Evolutionary conservation across 176 grass and related monocot species (phyloP).

Genomic region (Stipa capillata): DNA sequence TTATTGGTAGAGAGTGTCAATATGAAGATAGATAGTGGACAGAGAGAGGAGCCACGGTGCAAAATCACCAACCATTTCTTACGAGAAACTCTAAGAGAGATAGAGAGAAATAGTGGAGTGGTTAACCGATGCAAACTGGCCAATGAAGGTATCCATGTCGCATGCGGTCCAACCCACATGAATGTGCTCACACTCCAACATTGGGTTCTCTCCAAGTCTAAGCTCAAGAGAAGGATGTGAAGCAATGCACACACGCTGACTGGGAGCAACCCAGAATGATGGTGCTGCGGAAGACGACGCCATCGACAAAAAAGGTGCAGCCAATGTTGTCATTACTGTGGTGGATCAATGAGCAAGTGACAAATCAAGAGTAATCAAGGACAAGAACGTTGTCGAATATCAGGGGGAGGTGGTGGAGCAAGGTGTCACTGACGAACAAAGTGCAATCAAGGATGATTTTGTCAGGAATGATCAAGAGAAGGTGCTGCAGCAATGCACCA

Average conservation of each 20-base stretch:
- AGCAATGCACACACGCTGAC: not conserved
- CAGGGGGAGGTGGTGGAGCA: not conserved
- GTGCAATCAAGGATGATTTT: not conserved
- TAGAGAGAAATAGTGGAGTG: not conserved
- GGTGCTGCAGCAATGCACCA: not conserved
- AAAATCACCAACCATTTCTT: too few relatives aligned
- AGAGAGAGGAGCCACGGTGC: too few relatives aligned
- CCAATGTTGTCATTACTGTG: not conserved
- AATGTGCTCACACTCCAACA: too few relatives aligned
- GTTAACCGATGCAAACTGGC: not conserved
- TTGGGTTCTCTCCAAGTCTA: too few relatives aligned
- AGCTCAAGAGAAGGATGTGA: too few relatives aligned
- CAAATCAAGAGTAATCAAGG: not conserved
- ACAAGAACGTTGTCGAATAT: not conserved
- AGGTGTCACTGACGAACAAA: not conserved
- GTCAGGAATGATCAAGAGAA: not conserved
- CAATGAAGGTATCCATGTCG: not conserved
- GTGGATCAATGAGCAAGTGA: not conserved
- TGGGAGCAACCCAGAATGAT: not conserved
- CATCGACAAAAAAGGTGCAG: not conserved
- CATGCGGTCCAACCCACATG: too few relatives aligned
- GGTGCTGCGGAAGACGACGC: not conserved
- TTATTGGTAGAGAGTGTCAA: too few relatives aligned
- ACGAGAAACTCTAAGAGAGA: too few relatives aligned
- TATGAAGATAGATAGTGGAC: too few relatives aligned